These are phyloP conservation scores for Zygosaccharomyces kombuchaensis DNA, from an alignment of 805 yeast species.

Conservation along the genomic window DNA sequence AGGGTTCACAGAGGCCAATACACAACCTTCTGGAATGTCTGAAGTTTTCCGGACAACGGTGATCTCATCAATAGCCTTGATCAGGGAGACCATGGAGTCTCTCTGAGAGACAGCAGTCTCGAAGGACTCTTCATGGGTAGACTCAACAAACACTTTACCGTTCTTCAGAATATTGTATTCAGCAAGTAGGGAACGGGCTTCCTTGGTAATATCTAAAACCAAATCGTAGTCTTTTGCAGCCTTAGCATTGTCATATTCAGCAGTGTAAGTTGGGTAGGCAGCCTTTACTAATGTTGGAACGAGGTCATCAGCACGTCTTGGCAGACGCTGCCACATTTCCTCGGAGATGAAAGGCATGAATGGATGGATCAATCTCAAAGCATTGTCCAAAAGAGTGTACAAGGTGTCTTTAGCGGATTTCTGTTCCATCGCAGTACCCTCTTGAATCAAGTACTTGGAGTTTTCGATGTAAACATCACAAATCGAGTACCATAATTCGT, in stretches of 20 bases:
- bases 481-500: slow-evolving; percentile 91
- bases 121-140: slow-evolving; percentile 43
- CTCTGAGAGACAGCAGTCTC: slow-evolving; percentile 63
- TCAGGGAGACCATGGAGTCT: slow-evolving; percentile 83
- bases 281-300: slow-evolving; percentile 75
- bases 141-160: slow-evolving; percentile 80
- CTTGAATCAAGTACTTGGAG: slow-evolving; percentile 86
- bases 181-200: slow-evolving; percentile 85
- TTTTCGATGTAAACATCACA: slow-evolving; percentile 99
- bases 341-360: slow-evolving; percentile 97
- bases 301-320: slow-evolving; percentile 71
- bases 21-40: slow-evolving; percentile 83
- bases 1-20: slow-evolving; percentile 74
- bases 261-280: slow-evolving; percentile 62
- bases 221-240: slow-evolving; percentile 77
- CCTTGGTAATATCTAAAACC: slow-evolving; percentile 80
- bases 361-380: slow-evolving; percentile 89
- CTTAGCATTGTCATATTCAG: slow-evolving; percentile 56
- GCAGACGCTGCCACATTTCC: slow-evolving; percentile 98
- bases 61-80: slow-evolving; percentile 81
- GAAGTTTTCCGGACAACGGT: slow-evolving; percentile 53
- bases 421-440: slow-evolving; percentile 81
- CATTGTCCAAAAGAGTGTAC: slow-evolving; percentile 88
- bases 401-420: slow-evolving; percentile 90
- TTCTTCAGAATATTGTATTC: slow-evolving; percentile 86